A percentile compares a stretch with the other conserved stretches of the same genome.
These are phyloP conservation scores for Patellifolia procumbens DNA, from an alignment of 179 eudicot genomes.

Conservation along the genomic window DNA sequence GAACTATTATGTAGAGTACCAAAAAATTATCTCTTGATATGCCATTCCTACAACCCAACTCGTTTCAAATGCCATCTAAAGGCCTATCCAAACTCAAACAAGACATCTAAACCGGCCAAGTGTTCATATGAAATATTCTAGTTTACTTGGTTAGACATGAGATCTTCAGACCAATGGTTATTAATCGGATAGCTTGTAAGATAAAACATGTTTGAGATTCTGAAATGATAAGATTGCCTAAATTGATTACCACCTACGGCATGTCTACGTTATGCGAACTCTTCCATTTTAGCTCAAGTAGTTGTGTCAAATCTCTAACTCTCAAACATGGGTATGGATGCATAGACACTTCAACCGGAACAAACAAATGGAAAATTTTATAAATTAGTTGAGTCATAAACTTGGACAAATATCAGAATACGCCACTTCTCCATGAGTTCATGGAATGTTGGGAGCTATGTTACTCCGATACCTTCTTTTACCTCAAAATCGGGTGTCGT, in stretches of 20 bases:
- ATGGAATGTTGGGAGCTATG: too few relatives aligned
- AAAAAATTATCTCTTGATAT: neutral
- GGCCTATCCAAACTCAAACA: neutral
- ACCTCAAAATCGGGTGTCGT: too few relatives aligned
- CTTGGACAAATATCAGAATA: too few relatives aligned
- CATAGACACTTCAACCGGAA: too few relatives aligned
- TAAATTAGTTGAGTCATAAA: too few relatives aligned
- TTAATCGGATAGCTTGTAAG: conserved; percentile 4
- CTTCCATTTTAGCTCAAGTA: too few relatives aligned
- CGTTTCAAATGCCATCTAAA: neutral
- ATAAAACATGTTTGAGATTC: neutral
- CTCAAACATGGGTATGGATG: too few relatives aligned
- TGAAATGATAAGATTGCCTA: neutral
- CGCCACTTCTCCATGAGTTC: too few relatives aligned
- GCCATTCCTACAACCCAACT: neutral
- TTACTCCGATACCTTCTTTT: too few relatives aligned
- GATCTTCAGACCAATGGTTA: neutral
- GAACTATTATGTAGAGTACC: neutral
- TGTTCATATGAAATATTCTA: neutral
- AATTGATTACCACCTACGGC: neutral
- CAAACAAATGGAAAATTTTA: too few relatives aligned
- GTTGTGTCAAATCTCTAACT: too few relatives aligned
- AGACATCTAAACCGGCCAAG: neutral
- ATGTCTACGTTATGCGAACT: too few relatives aligned
- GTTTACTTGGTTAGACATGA: neutral